Conservation (phyloP, 305 asterid species). For the Fraxinus latifolia region DNA sequence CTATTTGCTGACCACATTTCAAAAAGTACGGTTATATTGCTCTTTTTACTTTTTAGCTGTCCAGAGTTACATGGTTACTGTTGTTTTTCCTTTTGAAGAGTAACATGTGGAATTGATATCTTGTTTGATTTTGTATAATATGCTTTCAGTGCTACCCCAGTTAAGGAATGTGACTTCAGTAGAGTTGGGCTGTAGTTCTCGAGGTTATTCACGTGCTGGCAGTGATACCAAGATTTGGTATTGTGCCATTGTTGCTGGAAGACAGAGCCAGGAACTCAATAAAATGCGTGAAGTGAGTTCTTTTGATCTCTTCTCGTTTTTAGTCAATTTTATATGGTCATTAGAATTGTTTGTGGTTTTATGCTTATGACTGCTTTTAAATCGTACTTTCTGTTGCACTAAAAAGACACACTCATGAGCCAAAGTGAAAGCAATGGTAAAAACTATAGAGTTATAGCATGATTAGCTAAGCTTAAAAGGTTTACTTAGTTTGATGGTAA, state of each 20-base stretch:
- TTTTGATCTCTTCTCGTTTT: slow-evolving; percentile 7
- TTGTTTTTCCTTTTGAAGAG: slow-evolving; percentile 9
- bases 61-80: not conserved
- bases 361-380: not conserved
- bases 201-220: slow-evolving; percentile 87
- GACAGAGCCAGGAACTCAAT: slow-evolving; percentile 84
- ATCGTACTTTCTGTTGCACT: not conserved
- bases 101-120: not conserved
- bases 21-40: not conserved
- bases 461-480: not conserved
- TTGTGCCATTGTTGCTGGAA: slow-evolving; percentile 87
- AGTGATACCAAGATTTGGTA: slow-evolving; percentile 81
- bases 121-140: slow-evolving; percentile 21
- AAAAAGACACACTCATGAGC: not conserved
- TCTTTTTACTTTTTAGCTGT: not conserved
- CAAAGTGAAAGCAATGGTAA: not conserved
- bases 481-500: not conserved
- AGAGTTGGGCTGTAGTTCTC: slow-evolving; percentile 87
- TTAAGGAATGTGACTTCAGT: slow-evolving; percentile 73
- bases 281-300: slow-evolving; percentile 87
- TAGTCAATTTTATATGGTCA: not conserved
- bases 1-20: not conserved
- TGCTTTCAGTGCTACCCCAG: slow-evolving; percentile 87
- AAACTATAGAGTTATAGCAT: not conserved
- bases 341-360: slow-evolving; percentile 15